Base-by-base conservation (phyloP, 176 grass and related monocot genomes). In the Avena atlantica region DNA sequence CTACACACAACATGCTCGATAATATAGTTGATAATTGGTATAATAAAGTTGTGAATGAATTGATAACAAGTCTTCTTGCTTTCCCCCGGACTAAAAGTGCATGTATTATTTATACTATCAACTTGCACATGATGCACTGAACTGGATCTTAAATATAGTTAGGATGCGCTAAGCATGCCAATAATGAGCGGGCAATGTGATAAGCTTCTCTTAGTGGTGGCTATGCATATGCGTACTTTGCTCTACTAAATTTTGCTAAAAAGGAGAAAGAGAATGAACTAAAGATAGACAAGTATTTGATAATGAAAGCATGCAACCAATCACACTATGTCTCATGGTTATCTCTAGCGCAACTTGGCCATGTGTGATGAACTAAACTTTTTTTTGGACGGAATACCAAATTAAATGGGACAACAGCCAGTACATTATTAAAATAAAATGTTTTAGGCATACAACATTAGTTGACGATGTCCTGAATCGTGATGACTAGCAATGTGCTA, bases 51-150 rank as follows among this genome's bases (percentile, higher is more conserved):
- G 14, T 65, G 57, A 52, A 60, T 55, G 52, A 55, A 17, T 17
- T 57, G 17, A 53, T 53, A 53, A 15, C 13, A 53, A 15, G 5
- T 80, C 34, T 40, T 19, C 3, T 73, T 15, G 9, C 85, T 48
- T 84, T 87, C 56, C 23, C 40, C 45, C 44, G 75, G 64, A 49
- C 37, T 66, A 75, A 49, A 82, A 29, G 63, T 57, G 7, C 4
- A 1, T 40, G 4, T 51, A 21, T 82, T 80, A 6, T 19, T 80
- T 80, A 80, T 87, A 60, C 37, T 3, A 11, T 25, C 89, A 91
- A 87, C 85, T 84, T 81, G 85, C 76, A 40, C 25, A 9, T 9
- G 40, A 87, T 84, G 50, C 89, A 70, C 9, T 74, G 75, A 76
- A 84, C 81, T 27, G 19, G 50, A 80, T 80, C 76, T 81, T 81